Base-by-base conservation (phyloP, 257 asterid genomes). In the Primulina huaijiensis region DNA sequence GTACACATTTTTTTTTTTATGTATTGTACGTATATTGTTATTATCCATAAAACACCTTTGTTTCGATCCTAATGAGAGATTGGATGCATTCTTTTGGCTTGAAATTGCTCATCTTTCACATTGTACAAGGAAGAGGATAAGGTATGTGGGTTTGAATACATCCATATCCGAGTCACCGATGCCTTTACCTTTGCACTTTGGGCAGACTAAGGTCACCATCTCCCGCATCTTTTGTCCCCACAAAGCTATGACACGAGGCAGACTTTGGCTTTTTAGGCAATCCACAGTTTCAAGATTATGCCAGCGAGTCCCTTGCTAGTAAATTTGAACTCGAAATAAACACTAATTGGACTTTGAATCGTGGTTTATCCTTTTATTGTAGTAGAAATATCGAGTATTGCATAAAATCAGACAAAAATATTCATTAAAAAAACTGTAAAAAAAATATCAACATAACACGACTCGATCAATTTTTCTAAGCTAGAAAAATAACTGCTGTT, bases 101-200 rank as follows among this genome's bases (percentile, higher is more conserved):
- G 76, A 74, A 82, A 62, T 29, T 29, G 64, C 0, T 69, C 20
- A 60, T 53, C 64, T 75, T 72, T 66, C 72, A 70, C 74, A 34
- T 77, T 64, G 75, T 50, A 67, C 76, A 37, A 67, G 78, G 72
- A 65, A 74, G 37, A 64, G 75, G 84, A 72, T 80, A 82, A 80
- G 86, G 53, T 40, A 33, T 50, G 53, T 11, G 69, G 29, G n/a
- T 72, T 77, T 50, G 80, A 75, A 68, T 74, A 60, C 78, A 84
- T 81, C 88, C 86, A 74, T 57, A 83, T 87, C 93, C 63, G 84
- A 83, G 81, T 87, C 89, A 85, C 75, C 83, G 53, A 16, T 50
- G 56, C 63, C 33, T 69, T 67, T 50, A 56, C 37, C 66, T 56
- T 64, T 67, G 65, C 78, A 71, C 72, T 60, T 55, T 74, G 52